These are phyloP conservation scores for Alloteropsis semialata DNA, from an alignment of 176 grass and related monocot genomes.

Conservation along the genomic window DNA sequence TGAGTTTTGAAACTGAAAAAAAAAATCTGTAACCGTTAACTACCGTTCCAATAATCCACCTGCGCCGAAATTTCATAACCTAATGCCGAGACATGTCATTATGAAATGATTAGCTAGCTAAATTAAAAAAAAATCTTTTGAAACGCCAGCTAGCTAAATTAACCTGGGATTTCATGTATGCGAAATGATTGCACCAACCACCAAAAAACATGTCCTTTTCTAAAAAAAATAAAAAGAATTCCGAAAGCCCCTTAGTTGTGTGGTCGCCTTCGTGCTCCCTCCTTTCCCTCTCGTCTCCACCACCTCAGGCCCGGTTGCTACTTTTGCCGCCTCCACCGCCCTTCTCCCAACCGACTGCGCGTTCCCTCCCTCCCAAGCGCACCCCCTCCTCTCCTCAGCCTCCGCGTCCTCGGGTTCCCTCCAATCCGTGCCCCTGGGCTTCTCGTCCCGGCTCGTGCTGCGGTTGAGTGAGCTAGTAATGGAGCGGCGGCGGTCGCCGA, in stretches of 20 bases:
- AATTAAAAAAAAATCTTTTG: too few relatives aligned
- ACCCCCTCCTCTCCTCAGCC: background rate
- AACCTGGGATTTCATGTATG: background rate
- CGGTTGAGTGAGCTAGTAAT: constrained; percentile 4
- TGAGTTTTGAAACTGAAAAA: background rate
- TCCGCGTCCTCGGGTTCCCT: background rate
- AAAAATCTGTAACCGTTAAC: too few relatives aligned
- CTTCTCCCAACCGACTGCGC: constrained; percentile 36
- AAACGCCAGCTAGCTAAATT: constrained; percentile 14
- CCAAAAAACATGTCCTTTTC: background rate
- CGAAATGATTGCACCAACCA: constrained; percentile 34
- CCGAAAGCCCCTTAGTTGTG: constrained; percentile 28
- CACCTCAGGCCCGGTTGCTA: constrained; percentile 34
- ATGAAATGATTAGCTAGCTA: constrained; percentile 21
- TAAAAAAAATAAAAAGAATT: background rate
- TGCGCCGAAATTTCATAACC: background rate
- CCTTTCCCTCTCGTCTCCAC: constrained; percentile 23
- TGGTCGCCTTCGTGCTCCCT: constrained; percentile 42
- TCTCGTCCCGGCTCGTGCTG: background rate
- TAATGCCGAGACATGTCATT: background rate
- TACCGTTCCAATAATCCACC: background rate
- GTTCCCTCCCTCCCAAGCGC: constrained; percentile 10
- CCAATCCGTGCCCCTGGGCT: background rate
- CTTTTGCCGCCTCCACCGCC: constrained; percentile 36
- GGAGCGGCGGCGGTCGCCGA: constrained; percentile 1